Conservation (phyloP, 176 grass and related monocot species). For the Oryza nivara region DNA sequence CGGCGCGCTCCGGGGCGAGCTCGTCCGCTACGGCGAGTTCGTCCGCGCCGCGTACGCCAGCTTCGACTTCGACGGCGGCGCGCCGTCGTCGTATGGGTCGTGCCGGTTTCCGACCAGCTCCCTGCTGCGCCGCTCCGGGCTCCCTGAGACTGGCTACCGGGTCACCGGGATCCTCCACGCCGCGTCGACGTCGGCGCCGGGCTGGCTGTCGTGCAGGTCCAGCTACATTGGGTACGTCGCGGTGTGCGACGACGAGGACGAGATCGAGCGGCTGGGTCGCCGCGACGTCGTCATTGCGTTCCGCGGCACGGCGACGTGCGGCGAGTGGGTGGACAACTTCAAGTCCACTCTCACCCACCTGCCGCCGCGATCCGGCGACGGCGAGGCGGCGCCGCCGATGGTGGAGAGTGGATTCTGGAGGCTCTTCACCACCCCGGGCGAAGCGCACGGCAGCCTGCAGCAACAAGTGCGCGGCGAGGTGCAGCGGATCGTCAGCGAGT, state of each 20-base stretch:
- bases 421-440: slow-evolving; percentile 46
- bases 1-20: slow-evolving; percentile 49
- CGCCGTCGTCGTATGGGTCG: slow-evolving; percentile 42
- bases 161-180: slow-evolving; percentile 56
- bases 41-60: slow-evolving; percentile 51
- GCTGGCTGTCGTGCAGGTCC: slow-evolving; percentile 42
- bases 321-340: slow-evolving; percentile 60
- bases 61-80: slow-evolving; percentile 45
- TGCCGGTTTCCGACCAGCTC: slow-evolving; percentile 51
- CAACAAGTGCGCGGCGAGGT: slow-evolving; percentile 53
- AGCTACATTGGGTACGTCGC: slow-evolving; percentile 66
- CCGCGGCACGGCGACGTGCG: slow-evolving; percentile 50
- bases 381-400: slow-evolving; percentile 16
- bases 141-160: slow-evolving; percentile 37
- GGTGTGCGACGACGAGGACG: slow-evolving; percentile 51
- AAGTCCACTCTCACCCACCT: slow-evolving; percentile 42
- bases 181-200: slow-evolving; percentile 26
- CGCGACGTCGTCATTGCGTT: slow-evolving; percentile 55
- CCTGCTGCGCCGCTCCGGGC: slow-evolving; percentile 41
- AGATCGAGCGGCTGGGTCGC: slow-evolving; percentile 56
- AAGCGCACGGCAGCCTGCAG: slow-evolving; percentile 37
- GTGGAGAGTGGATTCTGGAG: slow-evolving; percentile 61
- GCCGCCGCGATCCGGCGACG: not conserved
- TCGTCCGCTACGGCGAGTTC: slow-evolving; percentile 60
- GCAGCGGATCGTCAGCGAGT: slow-evolving; percentile 30